phyloP scores from a whole-genome alignment of 2,329 filamentous ascomycete genomes.

The Cladophialophora carrionii region DNA sequence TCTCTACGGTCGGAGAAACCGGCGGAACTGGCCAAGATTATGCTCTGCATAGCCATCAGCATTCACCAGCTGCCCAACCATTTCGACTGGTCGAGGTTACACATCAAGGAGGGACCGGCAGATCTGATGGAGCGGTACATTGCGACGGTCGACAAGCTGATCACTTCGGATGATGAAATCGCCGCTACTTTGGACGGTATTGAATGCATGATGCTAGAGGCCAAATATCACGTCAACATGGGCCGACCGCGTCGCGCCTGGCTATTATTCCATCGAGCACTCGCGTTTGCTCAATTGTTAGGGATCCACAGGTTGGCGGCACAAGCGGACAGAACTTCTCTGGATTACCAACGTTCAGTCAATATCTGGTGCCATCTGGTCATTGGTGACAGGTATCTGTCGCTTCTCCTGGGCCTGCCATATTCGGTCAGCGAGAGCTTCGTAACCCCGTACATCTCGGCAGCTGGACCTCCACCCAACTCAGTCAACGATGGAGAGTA shows the following conservation, averaged over 20 bases:
- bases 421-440: slow-evolving; percentile 45
- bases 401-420: slow-evolving; percentile 59
- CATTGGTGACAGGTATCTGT: slow-evolving; percentile 55
- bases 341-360: slow-evolving; percentile 42
- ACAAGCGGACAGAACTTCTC: slow-evolving; percentile 38
- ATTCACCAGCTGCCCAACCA: slow-evolving; percentile 48
- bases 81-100: slow-evolving; percentile 45
- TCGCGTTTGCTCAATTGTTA: slow-evolving; percentile 58
- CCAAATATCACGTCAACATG: slow-evolving; percentile 59
- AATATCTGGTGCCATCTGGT: slow-evolving; percentile 49
- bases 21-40: slow-evolving; percentile 47
- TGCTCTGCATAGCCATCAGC: slow-evolving; percentile 52
- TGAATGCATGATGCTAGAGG: slow-evolving; percentile 56
- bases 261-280: slow-evolving; percentile 55
- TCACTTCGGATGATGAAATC: slow-evolving; percentile 56
- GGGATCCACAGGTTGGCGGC: slow-evolving; percentile 50
- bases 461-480: slow-evolving; percentile 25
- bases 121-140: slow-evolving; percentile 54
- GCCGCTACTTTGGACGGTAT: slow-evolving; percentile 57
- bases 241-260: slow-evolving; percentile 61
- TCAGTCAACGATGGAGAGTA: slow-evolving; percentile 37
- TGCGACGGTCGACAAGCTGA: slow-evolving; percentile 52
- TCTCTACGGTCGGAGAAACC: slow-evolving; percentile 44
- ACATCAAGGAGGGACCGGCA: slow-evolving; percentile 47
- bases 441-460: slow-evolving; percentile 41